Conservation (phyloP, 768 basidiomycete genomes). For the Boletus insuetus region DNA sequence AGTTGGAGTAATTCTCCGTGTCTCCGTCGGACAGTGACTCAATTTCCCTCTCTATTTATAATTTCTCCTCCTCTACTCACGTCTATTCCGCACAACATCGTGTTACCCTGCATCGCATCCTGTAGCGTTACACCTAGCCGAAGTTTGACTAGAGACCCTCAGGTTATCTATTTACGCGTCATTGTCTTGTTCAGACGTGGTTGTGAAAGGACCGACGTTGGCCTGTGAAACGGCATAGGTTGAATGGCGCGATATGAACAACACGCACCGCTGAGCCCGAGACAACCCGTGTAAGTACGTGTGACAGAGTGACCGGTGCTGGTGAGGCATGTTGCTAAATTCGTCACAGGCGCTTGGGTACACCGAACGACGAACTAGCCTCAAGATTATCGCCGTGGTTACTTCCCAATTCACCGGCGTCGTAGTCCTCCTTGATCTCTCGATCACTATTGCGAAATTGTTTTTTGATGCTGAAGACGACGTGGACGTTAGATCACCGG, state of each 20-base stretch:
- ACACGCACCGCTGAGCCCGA: slow-evolving; percentile 5
- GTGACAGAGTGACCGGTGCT: not conserved
- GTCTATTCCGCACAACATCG: not conserved
- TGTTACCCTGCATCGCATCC: not conserved
- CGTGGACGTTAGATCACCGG: slow-evolving; percentile 9
- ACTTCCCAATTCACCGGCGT: slow-evolving; percentile 21
- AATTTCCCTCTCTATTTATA: slow-evolving; percentile 5
- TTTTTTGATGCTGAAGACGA: not conserved
- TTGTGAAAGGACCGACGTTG: slow-evolving; percentile 5
- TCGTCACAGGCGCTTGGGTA: slow-evolving; percentile 4
- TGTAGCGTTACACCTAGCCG: slow-evolving; percentile 9
- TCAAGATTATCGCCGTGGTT: slow-evolving; percentile 17
- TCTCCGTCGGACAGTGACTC: not conserved
- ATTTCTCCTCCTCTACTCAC: not conserved
- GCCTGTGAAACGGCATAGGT: not conserved
- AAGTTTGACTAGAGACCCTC: not conserved
- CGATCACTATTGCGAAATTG: slow-evolving; percentile 15
- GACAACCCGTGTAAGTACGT: slow-evolving; percentile 4
- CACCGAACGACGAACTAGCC: not conserved
- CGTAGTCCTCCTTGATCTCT: not conserved
- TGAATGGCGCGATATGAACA: slow-evolving; percentile 10
- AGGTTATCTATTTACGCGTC: slow-evolving; percentile 9
- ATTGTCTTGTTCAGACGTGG: slow-evolving; percentile 2
- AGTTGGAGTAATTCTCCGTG: not conserved
- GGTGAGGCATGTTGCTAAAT: slow-evolving; percentile 12